Evolutionary conservation across 2,329 filamentous ascomycete species (phyloP).

Genomic region (Aureobasidium melanogenum): DNA sequence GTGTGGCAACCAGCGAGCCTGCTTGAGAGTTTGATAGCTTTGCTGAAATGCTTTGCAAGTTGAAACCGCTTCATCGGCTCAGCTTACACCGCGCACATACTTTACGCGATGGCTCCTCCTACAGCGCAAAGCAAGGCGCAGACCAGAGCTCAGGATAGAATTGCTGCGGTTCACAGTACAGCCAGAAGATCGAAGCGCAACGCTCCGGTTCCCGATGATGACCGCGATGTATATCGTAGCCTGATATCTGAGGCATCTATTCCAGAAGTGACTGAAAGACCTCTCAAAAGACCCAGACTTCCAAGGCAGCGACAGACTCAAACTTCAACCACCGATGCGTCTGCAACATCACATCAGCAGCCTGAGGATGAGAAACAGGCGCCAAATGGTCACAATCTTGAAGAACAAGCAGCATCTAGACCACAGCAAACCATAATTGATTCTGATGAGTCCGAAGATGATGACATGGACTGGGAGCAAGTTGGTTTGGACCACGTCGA

Average conservation of each 20-base stretch:
- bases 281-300: constrained; percentile 12
- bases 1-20: not conserved
- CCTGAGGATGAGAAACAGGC: not conserved
- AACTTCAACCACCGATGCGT: not conserved
- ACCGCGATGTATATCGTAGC: constrained; percentile 11
- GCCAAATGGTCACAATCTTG: not conserved
- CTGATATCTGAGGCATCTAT: constrained; percentile 14
- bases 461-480: constrained; percentile 57
- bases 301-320: not conserved
- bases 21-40: not conserved
- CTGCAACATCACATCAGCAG: not conserved
- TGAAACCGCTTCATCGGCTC: not conserved
- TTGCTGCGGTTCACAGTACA: constrained; percentile 6
- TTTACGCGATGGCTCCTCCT: constrained; percentile 3
- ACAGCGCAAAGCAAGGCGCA: constrained; percentile 12
- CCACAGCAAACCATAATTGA: constrained; percentile 14
- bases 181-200: not conserved
- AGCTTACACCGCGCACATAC: not conserved
- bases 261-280: constrained; percentile 8
- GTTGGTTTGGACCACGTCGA: constrained; percentile 37
- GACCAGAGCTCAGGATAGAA: constrained; percentile 13
- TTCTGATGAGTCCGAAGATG: constrained; percentile 45
- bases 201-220: not conserved
- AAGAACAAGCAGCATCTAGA: not conserved
- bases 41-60: not conserved